Evolutionary conservation across 331 rosid species (phyloP), one percentile per base, ranked within the genome.

Genomic region (Phaseolus coccineus): DNA sequence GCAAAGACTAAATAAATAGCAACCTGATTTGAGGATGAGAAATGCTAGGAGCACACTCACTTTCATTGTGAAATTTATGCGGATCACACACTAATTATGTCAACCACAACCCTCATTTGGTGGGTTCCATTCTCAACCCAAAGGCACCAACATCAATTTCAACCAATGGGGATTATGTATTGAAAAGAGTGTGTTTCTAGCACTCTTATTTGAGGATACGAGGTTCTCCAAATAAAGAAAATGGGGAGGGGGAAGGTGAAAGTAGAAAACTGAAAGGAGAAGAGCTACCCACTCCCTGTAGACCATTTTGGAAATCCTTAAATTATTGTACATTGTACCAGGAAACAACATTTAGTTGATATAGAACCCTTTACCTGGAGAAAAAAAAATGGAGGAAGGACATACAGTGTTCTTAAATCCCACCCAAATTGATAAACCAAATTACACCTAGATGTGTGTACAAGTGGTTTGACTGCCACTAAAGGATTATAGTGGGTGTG

Each of bases 281-380:
- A 78, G 47, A 69, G 39, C 76, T 62, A 3, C 76, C 61, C 57
- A 59, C 62, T 69, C 82, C 44, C 71, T 44, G 12, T 52, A 57
- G 19, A 46, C 16, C 25, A 27, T 48, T 35, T 35, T 31, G 50
- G 19, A 57, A 78, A 52, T 7, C 62, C 68, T 56, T 69, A 30
- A 69, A 70, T n/a, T n/a, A 57, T 22, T 55, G n/a, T 3, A 12
- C 11, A 58, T 47, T 46, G 39, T 13, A 44, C 31, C 62, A 31
- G 37, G 64, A 57, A 57, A 14, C 37, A 57, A 57, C 35, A 27
- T 27, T 59, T 27, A 59, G 67, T 13, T 12, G 67, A 28, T 3
- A 28, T 10, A 58, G 65, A 10, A 58, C 16, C 65, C 65, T 58
- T 57, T 57, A 10, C 33, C 6, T 24, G 35, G 35, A 57, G 35